These are phyloP conservation scores for Elaeagnus macrophylla DNA, from an alignment of 306 rosid genomes.

Conservation along the genomic window DNA sequence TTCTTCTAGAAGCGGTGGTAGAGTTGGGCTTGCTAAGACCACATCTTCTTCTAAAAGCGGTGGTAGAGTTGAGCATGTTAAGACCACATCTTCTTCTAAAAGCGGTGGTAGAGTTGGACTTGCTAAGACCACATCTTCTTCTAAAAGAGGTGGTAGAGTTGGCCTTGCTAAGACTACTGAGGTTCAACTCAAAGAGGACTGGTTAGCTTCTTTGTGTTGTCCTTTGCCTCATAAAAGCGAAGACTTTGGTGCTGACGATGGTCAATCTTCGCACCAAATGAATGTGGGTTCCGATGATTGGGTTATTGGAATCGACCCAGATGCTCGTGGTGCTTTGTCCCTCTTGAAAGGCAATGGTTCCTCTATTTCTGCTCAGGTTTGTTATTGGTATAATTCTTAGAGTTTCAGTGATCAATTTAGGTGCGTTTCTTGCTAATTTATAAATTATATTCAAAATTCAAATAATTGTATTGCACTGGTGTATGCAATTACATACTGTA, in stretches of 20 bases:
- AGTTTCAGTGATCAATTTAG: too few species aligned
- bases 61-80: too few species aligned
- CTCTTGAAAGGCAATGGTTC: slow-evolving; percentile 40
- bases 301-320: slow-evolving; percentile 84
- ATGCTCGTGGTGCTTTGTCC: slow-evolving; percentile 70
- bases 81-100: neutral
- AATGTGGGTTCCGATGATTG: slow-evolving; percentile 30
- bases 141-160: neutral
- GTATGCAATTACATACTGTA: too few species aligned
- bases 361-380: slow-evolving; percentile 57
- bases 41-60: neutral
- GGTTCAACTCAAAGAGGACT: slow-evolving; percentile 53
- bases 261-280: slow-evolving; percentile 1
- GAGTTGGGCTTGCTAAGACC: slow-evolving; percentile 8
- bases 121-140: too few species aligned
- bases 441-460: too few species aligned
- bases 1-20: neutral
- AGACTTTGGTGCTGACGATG: slow-evolving; percentile 15
- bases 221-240: slow-evolving; percentile 25
- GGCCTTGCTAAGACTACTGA: slow-evolving; percentile 16
- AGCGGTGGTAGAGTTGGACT: too few species aligned
- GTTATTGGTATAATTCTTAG: neutral
- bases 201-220: slow-evolving; percentile 75
- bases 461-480: too few species aligned
- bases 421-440: too few species aligned